Evolutionary conservation across 305 asterid genomes (phyloP).

Genomic region (Withania somnifera): DNA sequence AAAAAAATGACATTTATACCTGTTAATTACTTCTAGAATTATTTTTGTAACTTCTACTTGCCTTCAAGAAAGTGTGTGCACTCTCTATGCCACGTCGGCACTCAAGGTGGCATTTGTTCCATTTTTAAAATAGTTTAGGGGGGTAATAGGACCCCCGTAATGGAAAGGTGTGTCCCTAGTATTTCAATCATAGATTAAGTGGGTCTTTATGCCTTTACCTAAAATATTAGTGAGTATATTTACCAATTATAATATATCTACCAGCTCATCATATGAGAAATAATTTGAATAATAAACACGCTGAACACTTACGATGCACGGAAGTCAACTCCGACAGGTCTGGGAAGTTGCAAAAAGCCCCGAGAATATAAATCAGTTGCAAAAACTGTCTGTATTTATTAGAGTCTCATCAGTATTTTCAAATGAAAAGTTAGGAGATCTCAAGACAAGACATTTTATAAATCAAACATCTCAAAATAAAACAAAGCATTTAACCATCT

Average conservation of each 20-base stretch:
- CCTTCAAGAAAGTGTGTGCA: not conserved
- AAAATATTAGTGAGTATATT: not conserved
- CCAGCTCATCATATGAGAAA: not conserved
- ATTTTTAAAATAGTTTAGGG: too few species aligned
- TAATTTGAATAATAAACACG: not conserved
- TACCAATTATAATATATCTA: not conserved
- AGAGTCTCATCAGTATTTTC: not conserved
- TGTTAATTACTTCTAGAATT: not conserved
- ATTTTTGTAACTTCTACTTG: not conserved
- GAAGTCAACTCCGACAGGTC: slow-evolving; percentile 90
- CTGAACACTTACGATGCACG: slow-evolving; percentile 84
- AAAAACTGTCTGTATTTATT: slow-evolving; percentile 60
- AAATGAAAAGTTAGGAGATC: not conserved
- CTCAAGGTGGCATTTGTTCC: too few species aligned
- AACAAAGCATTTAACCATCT: too few species aligned
- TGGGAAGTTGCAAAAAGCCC: slow-evolving; percentile 65
- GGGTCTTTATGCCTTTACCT: too few species aligned
- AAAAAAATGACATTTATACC: not conserved
- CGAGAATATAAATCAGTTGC: slow-evolving; percentile 92
- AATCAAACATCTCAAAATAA: not conserved
- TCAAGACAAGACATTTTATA: not conserved
- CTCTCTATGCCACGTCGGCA: not conserved
- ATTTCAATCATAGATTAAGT: too few species aligned
- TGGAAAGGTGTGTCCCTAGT: too few species aligned
- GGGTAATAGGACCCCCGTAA: too few species aligned